Percentiles rank a stretch among this genome's conserved stretches.
Evolutionary conservation across 805 yeast genomes (phyloP).

Genomic region (Suhomyces emberorum): DNA sequence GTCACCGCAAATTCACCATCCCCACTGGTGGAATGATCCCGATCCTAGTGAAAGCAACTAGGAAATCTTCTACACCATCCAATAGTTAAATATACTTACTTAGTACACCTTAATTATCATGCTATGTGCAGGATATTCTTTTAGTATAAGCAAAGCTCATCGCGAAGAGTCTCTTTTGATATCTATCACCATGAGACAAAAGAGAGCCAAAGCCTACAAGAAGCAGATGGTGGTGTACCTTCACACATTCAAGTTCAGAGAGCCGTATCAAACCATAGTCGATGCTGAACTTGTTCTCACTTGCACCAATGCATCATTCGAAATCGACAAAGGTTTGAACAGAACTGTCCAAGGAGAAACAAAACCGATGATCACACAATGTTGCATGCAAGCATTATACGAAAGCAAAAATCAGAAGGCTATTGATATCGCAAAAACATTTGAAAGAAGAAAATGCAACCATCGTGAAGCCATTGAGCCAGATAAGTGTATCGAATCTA

Average conservation of each 20-base stretch:
- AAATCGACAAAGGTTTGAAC: slow-evolving; percentile 74
- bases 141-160: too few relatives aligned
- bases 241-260: slow-evolving; percentile 87
- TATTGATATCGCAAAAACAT: slow-evolving; percentile 72
- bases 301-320: slow-evolving; percentile 65
- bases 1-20: slow-evolving; percentile 27
- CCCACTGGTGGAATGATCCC: slow-evolving; percentile 31
- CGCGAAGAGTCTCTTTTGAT: not conserved
- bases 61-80: slow-evolving; percentile 3
- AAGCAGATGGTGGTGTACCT: slow-evolving; percentile 85
- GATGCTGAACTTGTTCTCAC: slow-evolving; percentile 75
- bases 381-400: slow-evolving; percentile 87
- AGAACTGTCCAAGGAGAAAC: slow-evolving; percentile 82
- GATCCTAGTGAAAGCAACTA: slow-evolving; percentile 22
- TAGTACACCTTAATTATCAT: too few relatives aligned
- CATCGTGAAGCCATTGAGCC: slow-evolving; percentile 69
- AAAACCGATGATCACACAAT: slow-evolving; percentile 91
- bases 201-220: slow-evolving; percentile 89
- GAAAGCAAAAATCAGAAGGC: slow-evolving; percentile 68
- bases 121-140: too few relatives aligned
- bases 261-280: slow-evolving; percentile 86
- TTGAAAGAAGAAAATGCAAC: slow-evolving; percentile 91
- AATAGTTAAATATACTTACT: too few relatives aligned
- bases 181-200: slow-evolving; percentile 72
- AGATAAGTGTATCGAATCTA: slow-evolving; percentile 69